These are phyloP conservation scores for Botrytis medusae DNA, from an alignment of 2,329 filamentous ascomycete genomes.

Conservation along the genomic window DNA sequence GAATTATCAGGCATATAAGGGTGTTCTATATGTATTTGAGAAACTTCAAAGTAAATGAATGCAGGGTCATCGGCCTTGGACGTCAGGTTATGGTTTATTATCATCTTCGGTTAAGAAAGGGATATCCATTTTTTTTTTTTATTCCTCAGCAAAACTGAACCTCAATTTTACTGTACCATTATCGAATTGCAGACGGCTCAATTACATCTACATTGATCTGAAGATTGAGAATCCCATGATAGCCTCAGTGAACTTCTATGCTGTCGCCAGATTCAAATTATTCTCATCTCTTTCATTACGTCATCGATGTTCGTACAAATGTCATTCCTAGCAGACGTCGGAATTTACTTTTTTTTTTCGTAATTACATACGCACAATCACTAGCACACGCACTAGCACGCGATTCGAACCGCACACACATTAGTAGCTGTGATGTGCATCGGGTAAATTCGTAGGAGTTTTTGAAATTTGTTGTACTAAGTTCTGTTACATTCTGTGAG, in stretches of 20 bases:
- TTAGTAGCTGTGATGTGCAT: neutral
- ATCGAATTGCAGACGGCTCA: rapidly evolving
- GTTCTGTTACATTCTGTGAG: neutral
- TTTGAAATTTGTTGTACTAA: neutral
- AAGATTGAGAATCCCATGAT: too few species aligned
- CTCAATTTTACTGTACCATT: neutral
- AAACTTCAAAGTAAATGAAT: neutral
- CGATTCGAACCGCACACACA: neutral
- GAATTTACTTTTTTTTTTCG: neutral
- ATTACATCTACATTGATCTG: neutral
- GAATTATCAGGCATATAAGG: neutral
- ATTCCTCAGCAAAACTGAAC: neutral
- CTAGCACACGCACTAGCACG: neutral
- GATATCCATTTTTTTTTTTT: too few species aligned
- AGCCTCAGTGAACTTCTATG: neutral
- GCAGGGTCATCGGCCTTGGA: neutral
- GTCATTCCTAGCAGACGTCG: neutral
- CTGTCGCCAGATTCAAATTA: neutral
- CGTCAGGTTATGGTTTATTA: neutral
- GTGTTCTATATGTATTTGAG: neutral
- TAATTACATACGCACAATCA: neutral
- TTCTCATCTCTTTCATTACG: neutral
- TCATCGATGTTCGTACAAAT: neutral
- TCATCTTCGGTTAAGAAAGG: neutral
- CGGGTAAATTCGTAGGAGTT: neutral